These are phyloP conservation scores for Suhomyces prunicola DNA, from an alignment of 805 yeast species.

Conservation along the genomic window DNA sequence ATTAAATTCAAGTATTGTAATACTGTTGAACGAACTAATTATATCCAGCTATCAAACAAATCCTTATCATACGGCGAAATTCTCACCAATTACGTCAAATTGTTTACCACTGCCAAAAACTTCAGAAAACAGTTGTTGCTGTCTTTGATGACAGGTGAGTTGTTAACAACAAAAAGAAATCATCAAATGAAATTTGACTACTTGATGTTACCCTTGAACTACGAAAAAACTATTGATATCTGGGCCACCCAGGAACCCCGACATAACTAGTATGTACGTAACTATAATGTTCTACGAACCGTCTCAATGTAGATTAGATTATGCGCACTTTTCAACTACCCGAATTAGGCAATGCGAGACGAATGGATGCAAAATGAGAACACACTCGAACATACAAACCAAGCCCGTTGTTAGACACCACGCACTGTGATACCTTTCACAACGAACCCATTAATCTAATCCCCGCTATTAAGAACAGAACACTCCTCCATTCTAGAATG, in stretches of 20 bases:
- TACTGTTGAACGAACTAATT: slow-evolving; percentile 15
- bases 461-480: neutral
- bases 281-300: neutral
- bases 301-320: neutral
- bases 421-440: too few species aligned
- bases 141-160: slow-evolving; percentile 26
- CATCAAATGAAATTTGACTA: slow-evolving; percentile 27
- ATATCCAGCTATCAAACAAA: slow-evolving; percentile 32
- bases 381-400: neutral
- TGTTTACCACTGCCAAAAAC: slow-evolving; percentile 28
- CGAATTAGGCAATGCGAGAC: neutral
- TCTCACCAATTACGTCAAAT: slow-evolving; percentile 25
- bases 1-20: slow-evolving; percentile 30
- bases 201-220: slow-evolving; percentile 34
- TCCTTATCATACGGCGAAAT: slow-evolving; percentile 37
- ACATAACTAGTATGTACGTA: neutral
- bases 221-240: slow-evolving; percentile 22
- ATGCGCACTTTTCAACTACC: neutral
- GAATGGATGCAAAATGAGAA: neutral
- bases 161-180: slow-evolving; percentile 22
- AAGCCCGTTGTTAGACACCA: too few species aligned
- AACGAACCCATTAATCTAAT: neutral
- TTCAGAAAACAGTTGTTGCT: slow-evolving; percentile 20
- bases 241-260: slow-evolving; percentile 15
- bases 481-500: too few species aligned